These are phyloP conservation scores for Botryotinia calthae DNA, from an alignment of 2,329 filamentous ascomycete species.

Conservation along the genomic window DNA sequence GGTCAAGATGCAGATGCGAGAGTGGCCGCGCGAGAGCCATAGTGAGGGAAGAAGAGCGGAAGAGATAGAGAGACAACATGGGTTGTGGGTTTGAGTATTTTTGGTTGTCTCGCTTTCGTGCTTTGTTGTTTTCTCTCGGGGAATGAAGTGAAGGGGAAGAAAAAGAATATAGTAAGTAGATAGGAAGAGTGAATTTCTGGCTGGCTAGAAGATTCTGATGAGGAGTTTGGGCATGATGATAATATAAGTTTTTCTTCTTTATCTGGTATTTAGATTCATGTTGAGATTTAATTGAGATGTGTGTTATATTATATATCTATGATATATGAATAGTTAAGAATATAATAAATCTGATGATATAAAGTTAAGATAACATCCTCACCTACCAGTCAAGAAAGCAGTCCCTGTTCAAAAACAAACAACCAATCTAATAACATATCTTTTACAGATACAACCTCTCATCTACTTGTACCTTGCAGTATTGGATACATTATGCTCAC, in stretches of 20 bases:
- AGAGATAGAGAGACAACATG: background rate
- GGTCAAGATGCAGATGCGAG: background rate
- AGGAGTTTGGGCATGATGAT: background rate
- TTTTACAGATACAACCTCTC: background rate
- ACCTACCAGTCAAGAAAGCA: background rate
- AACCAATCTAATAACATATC: background rate
- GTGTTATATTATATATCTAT: background rate
- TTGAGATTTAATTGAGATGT: background rate
- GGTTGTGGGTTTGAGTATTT: background rate
- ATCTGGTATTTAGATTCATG: background rate
- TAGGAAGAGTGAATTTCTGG: background rate
- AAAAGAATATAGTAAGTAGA: background rate
- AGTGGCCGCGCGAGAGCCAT: background rate
- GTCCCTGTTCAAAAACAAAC: background rate
- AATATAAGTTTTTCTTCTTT: background rate
- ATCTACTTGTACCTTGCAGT: too few species aligned
- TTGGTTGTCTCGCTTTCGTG: too few species aligned
- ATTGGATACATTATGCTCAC: too few species aligned
- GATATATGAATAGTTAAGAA: background rate
- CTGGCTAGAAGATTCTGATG: background rate
- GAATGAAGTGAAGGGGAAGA: too few species aligned
- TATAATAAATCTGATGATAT: background rate
- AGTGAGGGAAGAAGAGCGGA: too few species aligned
- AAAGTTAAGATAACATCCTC: background rate
- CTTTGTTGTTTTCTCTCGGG: too few species aligned